These are phyloP conservation scores for Chrysanthemum seticuspe DNA, from an alignment of 129 eudicot genomes.

Conservation along the genomic window DNA sequence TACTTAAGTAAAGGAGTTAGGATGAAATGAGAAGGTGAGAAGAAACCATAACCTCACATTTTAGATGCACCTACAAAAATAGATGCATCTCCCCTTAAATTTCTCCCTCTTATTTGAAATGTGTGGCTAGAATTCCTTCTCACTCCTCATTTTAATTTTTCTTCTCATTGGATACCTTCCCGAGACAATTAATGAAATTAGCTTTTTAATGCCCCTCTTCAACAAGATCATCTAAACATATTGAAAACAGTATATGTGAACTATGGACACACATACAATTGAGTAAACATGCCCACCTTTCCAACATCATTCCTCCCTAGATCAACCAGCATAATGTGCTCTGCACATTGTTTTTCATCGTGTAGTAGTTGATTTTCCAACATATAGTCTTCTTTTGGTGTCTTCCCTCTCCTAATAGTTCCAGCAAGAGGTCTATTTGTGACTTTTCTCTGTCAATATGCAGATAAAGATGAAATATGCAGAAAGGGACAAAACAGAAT, in stretches of 20 bases:
- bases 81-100: too few relatives aligned
- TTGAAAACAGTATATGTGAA: neutral
- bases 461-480: conserved; percentile 6
- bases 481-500: neutral
- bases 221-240: neutral
- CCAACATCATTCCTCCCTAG: conserved; percentile 99
- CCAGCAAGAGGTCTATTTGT: conserved; percentile 98
- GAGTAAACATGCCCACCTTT: conserved; percentile 54
- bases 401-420: conserved; percentile 92
- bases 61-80: too few relatives aligned
- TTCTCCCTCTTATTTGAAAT: too few relatives aligned
- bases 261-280: conserved; percentile 5
- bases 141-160: too few relatives aligned
- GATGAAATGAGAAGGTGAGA: too few relatives aligned
- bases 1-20: neutral
- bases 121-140: too few relatives aligned
- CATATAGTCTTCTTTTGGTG: conserved; percentile 86
- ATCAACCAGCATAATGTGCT: conserved; percentile 99
- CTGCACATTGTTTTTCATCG: conserved; percentile 96
- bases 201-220: conserved; percentile 5
- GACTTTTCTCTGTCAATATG: conserved; percentile 60
- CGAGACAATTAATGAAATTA: neutral
- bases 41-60: too few relatives aligned
- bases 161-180: too few relatives aligned
- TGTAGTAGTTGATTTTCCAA: conserved; percentile 85